Conservation (phyloP, 2,329 filamentous ascomycete species). For the Trichoderma afroharzianum region DNA sequence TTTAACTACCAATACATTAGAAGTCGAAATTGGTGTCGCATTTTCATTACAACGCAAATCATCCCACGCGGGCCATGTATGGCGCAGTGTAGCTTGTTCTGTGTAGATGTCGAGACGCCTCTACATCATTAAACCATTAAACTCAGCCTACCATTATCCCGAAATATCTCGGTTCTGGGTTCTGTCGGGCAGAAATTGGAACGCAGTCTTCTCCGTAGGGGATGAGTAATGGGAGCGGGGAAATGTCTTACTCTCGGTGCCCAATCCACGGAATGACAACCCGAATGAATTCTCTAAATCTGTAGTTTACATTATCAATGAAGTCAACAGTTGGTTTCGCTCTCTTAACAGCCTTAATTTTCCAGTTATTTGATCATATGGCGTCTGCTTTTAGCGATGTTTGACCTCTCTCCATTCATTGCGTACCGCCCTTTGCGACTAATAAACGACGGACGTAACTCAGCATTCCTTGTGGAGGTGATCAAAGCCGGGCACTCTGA, state of each 20-base stretch:
- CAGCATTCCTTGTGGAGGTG: not conserved
- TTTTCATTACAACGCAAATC: not conserved
- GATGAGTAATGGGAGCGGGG: not conserved
- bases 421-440: not conserved
- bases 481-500: not conserved
- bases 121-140: not conserved
- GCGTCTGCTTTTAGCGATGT: not conserved
- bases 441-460: not conserved
- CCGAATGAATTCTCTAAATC: not conserved
- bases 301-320: not conserved
- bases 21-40: not conserved
- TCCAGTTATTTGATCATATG: not conserved
- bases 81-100: not conserved
- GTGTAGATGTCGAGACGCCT: not conserved
- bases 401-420: not conserved
- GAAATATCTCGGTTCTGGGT: not conserved
- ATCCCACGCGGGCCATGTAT: not conserved
- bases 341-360: not conserved
- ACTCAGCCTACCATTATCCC: not conserved
- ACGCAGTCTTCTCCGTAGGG: not conserved
- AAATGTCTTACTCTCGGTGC: not conserved
- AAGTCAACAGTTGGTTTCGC: not conserved
- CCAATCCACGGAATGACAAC: not conserved
- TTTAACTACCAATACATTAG: not conserved
- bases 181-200: not conserved